A percentile compares a stretch with the other conserved stretches of the same genome.
These are phyloP conservation scores for Monilinia laxa DNA, from an alignment of 2,329 filamentous ascomycete genomes.

Conservation along the genomic window DNA sequence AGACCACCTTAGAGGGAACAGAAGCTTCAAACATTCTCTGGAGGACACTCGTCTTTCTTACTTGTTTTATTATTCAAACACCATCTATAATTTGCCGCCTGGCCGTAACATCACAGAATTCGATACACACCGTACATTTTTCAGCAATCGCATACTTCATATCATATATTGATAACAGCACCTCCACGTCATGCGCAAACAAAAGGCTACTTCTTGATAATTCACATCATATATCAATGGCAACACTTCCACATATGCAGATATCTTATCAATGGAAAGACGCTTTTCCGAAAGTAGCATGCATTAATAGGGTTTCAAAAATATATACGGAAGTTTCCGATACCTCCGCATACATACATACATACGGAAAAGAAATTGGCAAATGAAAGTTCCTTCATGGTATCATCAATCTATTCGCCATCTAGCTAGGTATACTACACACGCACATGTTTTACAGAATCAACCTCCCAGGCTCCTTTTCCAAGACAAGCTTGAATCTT, in stretches of 20 bases:
- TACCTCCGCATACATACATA: background rate
- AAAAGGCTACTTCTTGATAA: background rate
- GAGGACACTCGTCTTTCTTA: background rate
- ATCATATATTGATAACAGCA: background rate
- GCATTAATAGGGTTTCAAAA: conserved; percentile 2
- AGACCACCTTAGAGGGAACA: background rate
- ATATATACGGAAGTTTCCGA: background rate
- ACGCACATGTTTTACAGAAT: conserved; percentile 51
- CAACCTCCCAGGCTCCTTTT: conserved; percentile 74
- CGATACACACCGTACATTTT: background rate
- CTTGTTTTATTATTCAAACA: background rate
- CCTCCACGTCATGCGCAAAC: background rate
- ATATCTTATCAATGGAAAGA: background rate
- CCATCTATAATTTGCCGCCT: background rate
- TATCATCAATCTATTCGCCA: conserved; percentile 29
- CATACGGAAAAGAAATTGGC: background rate
- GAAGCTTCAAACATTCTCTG: background rate
- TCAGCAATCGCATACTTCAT: background rate
- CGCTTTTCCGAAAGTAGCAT: background rate
- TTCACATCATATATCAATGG: background rate
- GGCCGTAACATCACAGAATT: background rate
- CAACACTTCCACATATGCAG: conserved; percentile 2
- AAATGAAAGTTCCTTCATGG: conserved; percentile 2
- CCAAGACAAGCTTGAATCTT: conserved; percentile 79
- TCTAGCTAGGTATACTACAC: conserved; percentile 27